Base-by-base conservation (phyloP, 805 yeast species). In the Brettanomyces nanus region DNA sequence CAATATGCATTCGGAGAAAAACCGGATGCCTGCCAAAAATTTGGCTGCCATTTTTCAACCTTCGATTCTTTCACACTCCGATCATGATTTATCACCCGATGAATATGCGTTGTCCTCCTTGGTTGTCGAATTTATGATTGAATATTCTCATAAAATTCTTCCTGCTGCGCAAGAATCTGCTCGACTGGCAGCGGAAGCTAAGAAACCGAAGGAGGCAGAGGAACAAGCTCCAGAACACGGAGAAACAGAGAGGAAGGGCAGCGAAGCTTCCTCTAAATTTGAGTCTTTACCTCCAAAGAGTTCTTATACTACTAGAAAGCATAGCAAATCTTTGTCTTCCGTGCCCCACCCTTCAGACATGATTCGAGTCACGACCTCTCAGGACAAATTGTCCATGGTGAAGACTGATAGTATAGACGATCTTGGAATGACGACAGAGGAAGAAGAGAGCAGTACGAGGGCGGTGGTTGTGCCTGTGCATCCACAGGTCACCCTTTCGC, bases 11-110 rank as follows among this genome's bases (percentile, higher is more conserved):
- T 71, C 94, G 13, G 74, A 73, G 35, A 75, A 75, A 42, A 92
- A 89, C 56, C 66, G 85, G 45, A 92, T 92, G 99, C 78, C 96
- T 2, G 85, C 95, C 1, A 75, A 86, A 49, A 92, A 92, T 56
- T 65, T 92, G 45, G 95, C 97, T 1, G 95, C 97, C 2, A 85
- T 92, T 40, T 92, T 92, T 64, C 98, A 92, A 62, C 97, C 98
- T 3, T 84, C 95, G n/a, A 77, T 92, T 14, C 66, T 92, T 37
- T 83, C 95, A 7, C 97, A 90, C 58, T 95, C 96, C 4, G 73
- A 71, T 46, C 97, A 92, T 58, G 96, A 89, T 54, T 75, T 90
- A 79, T 75, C 81, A 30, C 97, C 97, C 1, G 85, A 78, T 23
- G 97, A 92, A 59, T 89, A 89, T 61, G 90, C 85, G 10, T 62